A percentile compares a stretch with the other conserved stretches of the same genome.
These are phyloP conservation scores for Crataegus laevigata DNA, from an alignment of 306 rosid genomes.

Conservation along the genomic window DNA sequence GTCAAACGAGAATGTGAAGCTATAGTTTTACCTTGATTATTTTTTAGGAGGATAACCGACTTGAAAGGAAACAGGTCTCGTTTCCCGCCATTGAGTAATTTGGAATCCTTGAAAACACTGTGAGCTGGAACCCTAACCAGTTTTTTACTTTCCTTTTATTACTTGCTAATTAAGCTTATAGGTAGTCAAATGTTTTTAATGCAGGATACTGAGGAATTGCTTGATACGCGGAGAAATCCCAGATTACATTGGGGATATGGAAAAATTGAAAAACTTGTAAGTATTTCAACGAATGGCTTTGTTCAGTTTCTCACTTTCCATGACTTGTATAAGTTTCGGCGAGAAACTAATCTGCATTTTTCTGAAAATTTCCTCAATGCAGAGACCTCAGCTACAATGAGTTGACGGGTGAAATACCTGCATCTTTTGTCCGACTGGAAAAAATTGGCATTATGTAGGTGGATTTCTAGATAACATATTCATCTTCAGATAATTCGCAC, in stretches of 20 bases:
- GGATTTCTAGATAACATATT: not conserved
- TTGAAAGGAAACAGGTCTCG: constrained; percentile 43
- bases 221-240: constrained; percentile 56
- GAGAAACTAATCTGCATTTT: constrained; percentile 8
- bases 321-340: not conserved
- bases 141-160: constrained; percentile 15
- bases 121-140: constrained; percentile 41
- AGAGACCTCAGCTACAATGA: constrained; percentile 84
- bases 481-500: not conserved
- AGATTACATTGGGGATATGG: constrained; percentile 44
- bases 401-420: constrained; percentile 69
- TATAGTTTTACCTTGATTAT: constrained; percentile 12
- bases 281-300: constrained; percentile 22
- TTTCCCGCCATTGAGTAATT: constrained; percentile 55
- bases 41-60: constrained; percentile 84
- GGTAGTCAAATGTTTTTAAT: not conserved
- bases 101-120: constrained; percentile 66
- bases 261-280: constrained; percentile 59
- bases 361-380: constrained; percentile 3
- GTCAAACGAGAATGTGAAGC: constrained; percentile 14
- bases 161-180: constrained; percentile 5
- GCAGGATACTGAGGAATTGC: constrained; percentile 75
- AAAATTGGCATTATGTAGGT: constrained; percentile 66
- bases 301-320: not conserved
- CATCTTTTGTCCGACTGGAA: constrained; percentile 37